phyloP scores from a whole-genome alignment of 148 eudicot species.

The Rheum nobile region DNA sequence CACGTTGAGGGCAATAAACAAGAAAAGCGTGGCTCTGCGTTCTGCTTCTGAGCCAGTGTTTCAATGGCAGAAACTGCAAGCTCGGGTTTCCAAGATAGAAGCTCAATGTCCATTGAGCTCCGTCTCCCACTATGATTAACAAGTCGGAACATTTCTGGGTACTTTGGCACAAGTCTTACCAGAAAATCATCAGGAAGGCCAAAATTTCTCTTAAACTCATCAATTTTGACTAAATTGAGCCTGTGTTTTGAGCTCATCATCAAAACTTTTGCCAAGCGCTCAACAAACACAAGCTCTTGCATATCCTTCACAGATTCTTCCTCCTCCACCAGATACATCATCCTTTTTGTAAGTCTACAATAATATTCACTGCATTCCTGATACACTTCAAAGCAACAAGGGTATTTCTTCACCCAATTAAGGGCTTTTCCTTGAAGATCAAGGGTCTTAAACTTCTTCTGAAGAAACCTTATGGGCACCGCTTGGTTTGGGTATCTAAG shows the following conservation, averaged over 20 bases:
- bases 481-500: constrained; percentile 56
- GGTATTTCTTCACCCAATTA: constrained; percentile 90
- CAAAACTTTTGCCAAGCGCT: constrained; percentile 69
- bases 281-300: constrained; percentile 49
- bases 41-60: constrained; percentile 26
- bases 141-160: constrained; percentile 66
- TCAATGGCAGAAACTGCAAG: constrained; percentile 65
- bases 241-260: constrained; percentile 69
- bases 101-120: constrained; percentile 82
- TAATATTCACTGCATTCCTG: constrained; percentile 35
- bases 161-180: constrained; percentile 63
- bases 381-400: constrained; percentile 86
- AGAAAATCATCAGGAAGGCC: constrained; percentile 93
- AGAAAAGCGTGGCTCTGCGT: constrained; percentile 46
- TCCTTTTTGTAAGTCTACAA: constrained; percentile 62
- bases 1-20: constrained; percentile 68
- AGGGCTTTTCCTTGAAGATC: constrained; percentile 86
- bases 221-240: constrained; percentile 59
- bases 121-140: constrained; percentile 70
- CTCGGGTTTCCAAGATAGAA: constrained; percentile 56
- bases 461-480: constrained; percentile 49
- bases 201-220: constrained; percentile 65
- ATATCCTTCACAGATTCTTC: constrained; percentile 55
- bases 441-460: constrained; percentile 85
- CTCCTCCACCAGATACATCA: constrained; percentile 71